Conservation (phyloP, 169 alveolate genomes). For the Condylostoma magnum region DNA sequence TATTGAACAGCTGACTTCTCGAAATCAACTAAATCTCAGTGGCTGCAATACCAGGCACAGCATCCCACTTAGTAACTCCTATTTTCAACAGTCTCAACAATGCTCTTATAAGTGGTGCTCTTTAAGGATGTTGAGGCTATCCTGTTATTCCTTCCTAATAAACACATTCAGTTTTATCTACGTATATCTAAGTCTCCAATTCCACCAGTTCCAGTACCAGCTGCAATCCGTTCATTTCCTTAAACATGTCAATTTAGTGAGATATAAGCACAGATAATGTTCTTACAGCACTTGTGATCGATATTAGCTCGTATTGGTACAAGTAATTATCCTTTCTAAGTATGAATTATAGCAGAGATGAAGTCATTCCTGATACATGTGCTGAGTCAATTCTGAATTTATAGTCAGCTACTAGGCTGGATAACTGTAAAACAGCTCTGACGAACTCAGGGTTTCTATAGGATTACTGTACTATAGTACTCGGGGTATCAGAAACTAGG, state of each 20-base stretch:
- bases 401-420: conserved; percentile 22
- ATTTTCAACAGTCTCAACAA: conserved; percentile 23
- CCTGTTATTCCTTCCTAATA: too few species aligned
- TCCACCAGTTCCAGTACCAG: neutral
- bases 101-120: conserved; percentile 19
- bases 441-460: neutral
- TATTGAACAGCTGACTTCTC: neutral
- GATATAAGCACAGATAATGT: conserved; percentile 2
- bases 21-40: neutral
- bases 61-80: conserved; percentile 10
- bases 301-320: neutral
- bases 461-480: neutral
- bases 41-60: neutral
- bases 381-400: conserved; percentile 11
- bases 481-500: neutral
- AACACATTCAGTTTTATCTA: too few species aligned
- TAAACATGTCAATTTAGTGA: conserved; percentile 29
- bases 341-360: conserved; percentile 7
- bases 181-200: too few species aligned
- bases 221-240: conserved; percentile 13
- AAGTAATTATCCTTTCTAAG: too few species aligned
- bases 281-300: conserved; percentile 6
- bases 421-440: neutral
- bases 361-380: conserved; percentile 33
- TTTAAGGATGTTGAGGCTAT: neutral